phyloP scores from a whole-genome alignment of 768 basidiomycete genomes.

The Termitomyces sp. region DNA sequence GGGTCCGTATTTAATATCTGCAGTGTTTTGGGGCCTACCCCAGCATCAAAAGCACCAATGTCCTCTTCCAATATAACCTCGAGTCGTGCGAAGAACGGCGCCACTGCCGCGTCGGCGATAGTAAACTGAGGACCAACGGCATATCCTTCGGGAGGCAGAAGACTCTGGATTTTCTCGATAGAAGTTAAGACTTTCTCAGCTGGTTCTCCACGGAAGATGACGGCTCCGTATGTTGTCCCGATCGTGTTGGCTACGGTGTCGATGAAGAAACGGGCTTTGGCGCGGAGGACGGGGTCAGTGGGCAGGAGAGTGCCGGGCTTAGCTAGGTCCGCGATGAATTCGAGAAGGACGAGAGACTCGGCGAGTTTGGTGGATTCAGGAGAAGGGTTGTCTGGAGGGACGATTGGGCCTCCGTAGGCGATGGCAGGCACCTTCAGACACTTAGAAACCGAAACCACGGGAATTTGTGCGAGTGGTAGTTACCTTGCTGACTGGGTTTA shows the following conservation, averaged over 20 bases:
- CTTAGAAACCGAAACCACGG: neutral
- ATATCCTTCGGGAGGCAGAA: conserved; percentile 44
- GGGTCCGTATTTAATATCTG: conserved; percentile 34
- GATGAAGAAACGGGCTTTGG: conserved; percentile 59
- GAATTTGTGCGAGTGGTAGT: neutral
- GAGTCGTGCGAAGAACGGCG: conserved; percentile 56
- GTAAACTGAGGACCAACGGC: conserved; percentile 43
- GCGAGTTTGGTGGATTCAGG: conserved; percentile 55
- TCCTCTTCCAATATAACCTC: conserved; percentile 42
- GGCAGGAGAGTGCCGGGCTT: conserved; percentile 42
- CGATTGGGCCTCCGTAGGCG: conserved; percentile 55
- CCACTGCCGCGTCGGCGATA: conserved; percentile 58
- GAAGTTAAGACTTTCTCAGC: conserved; percentile 34
- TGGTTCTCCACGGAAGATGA: conserved; percentile 33
- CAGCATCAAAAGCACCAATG: conserved; percentile 43
- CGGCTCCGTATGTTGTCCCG: conserved; percentile 29
- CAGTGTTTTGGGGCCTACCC: conserved; percentile 39
- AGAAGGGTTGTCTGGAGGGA: conserved; percentile 50
- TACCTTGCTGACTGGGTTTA: conserved; percentile 67
- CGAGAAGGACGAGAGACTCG: conserved; percentile 61
- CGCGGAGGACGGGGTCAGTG: conserved; percentile 48
- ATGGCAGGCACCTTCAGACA: conserved; percentile 47
- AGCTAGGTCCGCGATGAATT: conserved; percentile 60
- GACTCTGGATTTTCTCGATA: conserved; percentile 41
- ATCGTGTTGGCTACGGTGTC: conserved; percentile 47